Conservation (phyloP, 208 protist genomes). For the Leptomonas seymouri region DNA sequence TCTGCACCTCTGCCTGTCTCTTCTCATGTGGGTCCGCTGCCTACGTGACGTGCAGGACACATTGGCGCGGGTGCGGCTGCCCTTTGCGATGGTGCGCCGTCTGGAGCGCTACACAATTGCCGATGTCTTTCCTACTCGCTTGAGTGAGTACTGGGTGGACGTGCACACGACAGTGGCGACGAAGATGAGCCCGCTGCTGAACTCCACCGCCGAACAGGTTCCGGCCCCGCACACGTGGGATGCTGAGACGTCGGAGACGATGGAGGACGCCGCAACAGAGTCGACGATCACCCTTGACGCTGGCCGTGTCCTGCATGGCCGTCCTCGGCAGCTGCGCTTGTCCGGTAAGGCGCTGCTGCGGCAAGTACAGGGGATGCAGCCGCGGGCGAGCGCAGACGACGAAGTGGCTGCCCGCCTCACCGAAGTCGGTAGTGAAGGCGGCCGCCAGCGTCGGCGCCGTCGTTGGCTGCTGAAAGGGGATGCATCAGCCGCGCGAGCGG, state of each 20-base stretch:
- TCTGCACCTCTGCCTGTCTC: slow-evolving; percentile 59
- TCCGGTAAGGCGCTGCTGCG: slow-evolving; percentile 25
- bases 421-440: not conserved
- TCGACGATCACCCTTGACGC: slow-evolving; percentile 30
- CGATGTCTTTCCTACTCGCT: slow-evolving; percentile 64
- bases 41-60: slow-evolving; percentile 77
- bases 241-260: slow-evolving; percentile 52
- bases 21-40: slow-evolving; percentile 66
- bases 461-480: not conserved
- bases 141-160: slow-evolving; percentile 68
- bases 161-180: slow-evolving; percentile 54
- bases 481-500: not conserved
- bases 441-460: slow-evolving; percentile 14
- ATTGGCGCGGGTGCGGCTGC: slow-evolving; percentile 55
- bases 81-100: slow-evolving; percentile 52
- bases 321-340: not conserved
- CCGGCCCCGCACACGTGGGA: slow-evolving; percentile 81
- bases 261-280: slow-evolving; percentile 46
- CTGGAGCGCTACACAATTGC: slow-evolving; percentile 38
- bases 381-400: slow-evolving; percentile 65
- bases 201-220: slow-evolving; percentile 73
- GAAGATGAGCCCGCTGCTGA: slow-evolving; percentile 46
- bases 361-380: slow-evolving; percentile 48
- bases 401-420: slow-evolving; percentile 14
- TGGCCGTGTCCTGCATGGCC: slow-evolving; percentile 32